phyloP scores from a whole-genome alignment of 2,329 filamentous ascomycete species.

The Leptographium flavum region DNA sequence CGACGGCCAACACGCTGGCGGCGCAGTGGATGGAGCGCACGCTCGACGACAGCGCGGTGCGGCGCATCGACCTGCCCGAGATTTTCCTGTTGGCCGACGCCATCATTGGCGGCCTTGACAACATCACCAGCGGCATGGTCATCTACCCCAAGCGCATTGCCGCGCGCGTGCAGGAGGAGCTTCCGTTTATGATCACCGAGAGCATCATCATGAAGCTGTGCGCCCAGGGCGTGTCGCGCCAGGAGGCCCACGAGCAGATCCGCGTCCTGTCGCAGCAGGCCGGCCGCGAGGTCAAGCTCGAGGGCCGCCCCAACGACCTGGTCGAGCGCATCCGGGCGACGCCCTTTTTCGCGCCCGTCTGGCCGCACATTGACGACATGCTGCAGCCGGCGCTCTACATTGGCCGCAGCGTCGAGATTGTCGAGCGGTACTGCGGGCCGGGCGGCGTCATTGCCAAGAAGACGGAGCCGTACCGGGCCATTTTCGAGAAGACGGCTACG shows the following conservation, averaged over 20 bases:
- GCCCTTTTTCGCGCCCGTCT: slow-evolving; percentile 62
- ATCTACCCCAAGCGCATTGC: slow-evolving; percentile 65
- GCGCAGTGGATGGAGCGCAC: slow-evolving; percentile 65
- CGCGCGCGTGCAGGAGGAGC: slow-evolving; percentile 53
- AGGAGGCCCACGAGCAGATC: slow-evolving; percentile 79
- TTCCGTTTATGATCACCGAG: slow-evolving; percentile 64
- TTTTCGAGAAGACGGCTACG: not conserved
- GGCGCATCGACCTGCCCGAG: slow-evolving; percentile 49
- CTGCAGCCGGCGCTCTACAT: slow-evolving; percentile 13
- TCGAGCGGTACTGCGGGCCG: slow-evolving; percentile 19
- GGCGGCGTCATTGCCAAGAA: not conserved
- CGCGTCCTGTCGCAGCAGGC: slow-evolving; percentile 69
- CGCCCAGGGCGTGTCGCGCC: slow-evolving; percentile 53
- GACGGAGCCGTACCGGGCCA: not conserved
- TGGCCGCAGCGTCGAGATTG: slow-evolving; percentile 28
- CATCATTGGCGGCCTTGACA: slow-evolving; percentile 45
- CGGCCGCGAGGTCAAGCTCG: slow-evolving; percentile 28
- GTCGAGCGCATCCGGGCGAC: slow-evolving; percentile 59
- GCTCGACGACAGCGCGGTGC: slow-evolving; percentile 62
- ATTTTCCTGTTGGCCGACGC: slow-evolving; percentile 54
- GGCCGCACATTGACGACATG: slow-evolving; percentile 32
- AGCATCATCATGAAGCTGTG: slow-evolving; percentile 66
- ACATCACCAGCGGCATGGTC: slow-evolving; percentile 51
- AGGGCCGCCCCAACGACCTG: slow-evolving; percentile 64
- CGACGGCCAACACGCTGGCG: slow-evolving; percentile 50